Evolutionary conservation across 1,284 basidiomycete species (phyloP).

Genomic region (Pyrrhoderma noxium): DNA sequence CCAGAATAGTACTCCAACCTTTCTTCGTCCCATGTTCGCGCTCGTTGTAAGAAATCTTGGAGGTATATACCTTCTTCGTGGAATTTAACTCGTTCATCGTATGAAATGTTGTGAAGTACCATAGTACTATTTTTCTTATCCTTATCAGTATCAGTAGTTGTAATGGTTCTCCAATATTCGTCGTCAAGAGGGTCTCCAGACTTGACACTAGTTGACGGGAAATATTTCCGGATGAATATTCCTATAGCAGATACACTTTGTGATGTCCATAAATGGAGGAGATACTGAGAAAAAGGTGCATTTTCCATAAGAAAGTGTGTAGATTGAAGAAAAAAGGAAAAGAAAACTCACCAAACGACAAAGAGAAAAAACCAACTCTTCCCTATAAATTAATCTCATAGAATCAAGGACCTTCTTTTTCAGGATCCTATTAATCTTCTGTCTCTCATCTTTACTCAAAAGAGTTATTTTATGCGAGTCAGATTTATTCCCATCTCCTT

Average conservation of each 20-base stretch:
- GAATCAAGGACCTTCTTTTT: background rate
- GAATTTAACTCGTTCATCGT: conserved; percentile 5
- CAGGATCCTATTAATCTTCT: background rate
- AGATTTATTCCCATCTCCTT: background rate
- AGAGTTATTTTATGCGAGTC: background rate
- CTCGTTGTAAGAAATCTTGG: conserved; percentile 2
- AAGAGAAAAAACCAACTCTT: conserved; percentile 3
- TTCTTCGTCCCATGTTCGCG: conserved; percentile 9
- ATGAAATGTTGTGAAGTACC: background rate
- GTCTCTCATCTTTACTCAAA: background rate
- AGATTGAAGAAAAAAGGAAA: background rate
- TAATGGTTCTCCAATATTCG: conserved; percentile 6
- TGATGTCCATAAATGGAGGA: conserved; percentile 6
- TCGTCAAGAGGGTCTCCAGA: conserved; percentile 8
- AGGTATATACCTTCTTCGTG: background rate
- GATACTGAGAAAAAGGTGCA: background rate
- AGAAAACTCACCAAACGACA: conserved; percentile 5
- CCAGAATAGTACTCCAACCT: conserved; percentile 3
- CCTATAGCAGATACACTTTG: conserved; percentile 1
- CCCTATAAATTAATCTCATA: background rate
- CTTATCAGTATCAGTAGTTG: too few relatives aligned
- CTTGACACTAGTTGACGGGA: conserved; percentile 6
- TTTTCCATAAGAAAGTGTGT: background rate
- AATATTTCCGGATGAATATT: conserved; percentile 9
- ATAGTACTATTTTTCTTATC: background rate